Evolutionary conservation across 371 early-diverging fungal genomes (phyloP), one percentile per base, ranked within the genome.

Genomic region (Rhizopus arrhizus): DNA sequence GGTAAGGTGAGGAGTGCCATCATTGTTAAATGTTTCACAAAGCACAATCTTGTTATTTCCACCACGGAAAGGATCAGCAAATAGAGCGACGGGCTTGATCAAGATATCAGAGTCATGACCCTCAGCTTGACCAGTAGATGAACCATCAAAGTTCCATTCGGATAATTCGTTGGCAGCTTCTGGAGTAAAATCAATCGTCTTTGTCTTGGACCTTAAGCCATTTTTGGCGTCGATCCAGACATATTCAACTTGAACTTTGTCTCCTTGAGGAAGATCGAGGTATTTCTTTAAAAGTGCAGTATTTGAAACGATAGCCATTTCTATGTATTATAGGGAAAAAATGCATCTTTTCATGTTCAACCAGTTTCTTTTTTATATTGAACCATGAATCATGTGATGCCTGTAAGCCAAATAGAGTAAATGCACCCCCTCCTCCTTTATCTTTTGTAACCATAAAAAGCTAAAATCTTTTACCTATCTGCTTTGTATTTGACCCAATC

Each of bases 141-240:
- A 82, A 53, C 86, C 86, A 73, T 86, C 86, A 58, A 75, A 86
- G 59, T 83, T 82, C 86, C 86, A 86, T 68, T 86, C 86, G 40
- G 77, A 61, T n/a, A 86, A 65, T 34, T 86, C 80, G 38, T 65
- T 56, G 50, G 72, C 65, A 38, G 66, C 57, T 13, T 59, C 59
- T 33, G 83, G 83, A 41, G 68, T 63, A 49, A 53, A 59, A 59
- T 72, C 68, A 40, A 86, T 65, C 35, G 85, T 84, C 28, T 64
- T 68, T 2, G 82, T 81, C 67, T 81, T 83, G 58, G 70, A 67
- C 64, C 83, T 77, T n/a, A 83, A 50, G 13, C 75, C 58, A 57
- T 70, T 68, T 22, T 62, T 59, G 38, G 82, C 85, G 75, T 81
- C 84, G 61, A 85, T 83, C 85, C 85, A 85, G 47, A 85, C 73